These are phyloP conservation scores for Aspergillus sp. DNA, from an alignment of 2,329 filamentous ascomycete genomes.

Conservation along the genomic window DNA sequence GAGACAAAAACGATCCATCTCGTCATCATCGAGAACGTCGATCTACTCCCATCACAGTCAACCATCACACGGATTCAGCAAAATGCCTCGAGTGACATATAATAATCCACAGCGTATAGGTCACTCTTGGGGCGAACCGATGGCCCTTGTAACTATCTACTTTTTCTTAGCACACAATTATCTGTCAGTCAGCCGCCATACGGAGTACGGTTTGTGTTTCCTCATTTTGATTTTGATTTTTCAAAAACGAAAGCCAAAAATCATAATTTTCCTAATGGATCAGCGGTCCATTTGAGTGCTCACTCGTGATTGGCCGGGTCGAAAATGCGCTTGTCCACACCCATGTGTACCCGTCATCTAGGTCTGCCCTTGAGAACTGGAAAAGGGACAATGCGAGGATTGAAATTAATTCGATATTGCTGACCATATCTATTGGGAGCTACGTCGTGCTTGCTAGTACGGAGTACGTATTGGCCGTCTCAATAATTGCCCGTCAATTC, in stretches of 20 bases:
- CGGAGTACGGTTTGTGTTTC: neutral
- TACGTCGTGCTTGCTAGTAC: too few species aligned
- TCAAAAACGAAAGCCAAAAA: too few species aligned
- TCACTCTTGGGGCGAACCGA: neutral
- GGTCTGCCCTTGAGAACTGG: too few species aligned
- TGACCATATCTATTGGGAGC: too few species aligned
- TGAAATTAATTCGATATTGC: too few species aligned
- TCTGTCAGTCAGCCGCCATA: neutral
- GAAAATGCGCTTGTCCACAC: too few species aligned
- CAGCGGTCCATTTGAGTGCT: neutral
- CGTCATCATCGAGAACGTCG: neutral
- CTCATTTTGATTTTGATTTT: neutral
- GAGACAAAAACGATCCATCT: neutral
- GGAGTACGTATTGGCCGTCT: too few species aligned
- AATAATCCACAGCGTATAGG: neutral
- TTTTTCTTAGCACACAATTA: neutral
- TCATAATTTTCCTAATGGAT: too few species aligned
- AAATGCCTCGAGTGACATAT: neutral
- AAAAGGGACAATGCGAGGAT: too few species aligned
- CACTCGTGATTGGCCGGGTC: neutral
- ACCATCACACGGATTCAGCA: neutral
- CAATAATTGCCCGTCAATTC: too few species aligned
- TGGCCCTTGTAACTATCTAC: neutral
- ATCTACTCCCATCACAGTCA: neutral
- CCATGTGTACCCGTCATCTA: too few species aligned